These are phyloP conservation scores for Apiotrichum sp. DNA, from an alignment of 1,284 basidiomycete species.

Conservation along the genomic window DNA sequence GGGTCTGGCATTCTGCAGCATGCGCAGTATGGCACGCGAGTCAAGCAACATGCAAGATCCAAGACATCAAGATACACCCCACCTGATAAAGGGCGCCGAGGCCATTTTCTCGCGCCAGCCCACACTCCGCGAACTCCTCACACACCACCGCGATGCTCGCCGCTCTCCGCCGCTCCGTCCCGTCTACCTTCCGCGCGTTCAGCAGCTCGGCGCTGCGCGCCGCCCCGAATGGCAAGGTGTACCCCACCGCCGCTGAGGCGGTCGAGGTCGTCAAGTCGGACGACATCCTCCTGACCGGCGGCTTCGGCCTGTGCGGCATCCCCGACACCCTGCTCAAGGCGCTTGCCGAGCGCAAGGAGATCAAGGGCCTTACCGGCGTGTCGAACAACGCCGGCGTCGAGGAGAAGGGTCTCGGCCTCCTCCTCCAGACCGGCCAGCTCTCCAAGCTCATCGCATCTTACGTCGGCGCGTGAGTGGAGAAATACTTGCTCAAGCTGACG, in stretches of 20 bases:
- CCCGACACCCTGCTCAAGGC: constrained; percentile 76
- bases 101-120: too few relatives aligned
- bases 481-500: constrained; percentile 1
- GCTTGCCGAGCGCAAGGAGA: constrained; percentile 60
- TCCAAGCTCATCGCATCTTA: constrained; percentile 80
- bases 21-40: too few relatives aligned
- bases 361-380: constrained; percentile 68
- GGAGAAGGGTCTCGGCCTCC: constrained; percentile 53
- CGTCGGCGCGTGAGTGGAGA: constrained; percentile 54
- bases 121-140: too few relatives aligned
- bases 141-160: too few relatives aligned
- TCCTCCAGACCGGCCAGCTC: constrained; percentile 66
- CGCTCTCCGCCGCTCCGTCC: neutral
- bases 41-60: too few relatives aligned
- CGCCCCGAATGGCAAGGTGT: constrained; percentile 56
- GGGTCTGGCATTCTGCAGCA: too few relatives aligned
- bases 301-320: constrained; percentile 45
- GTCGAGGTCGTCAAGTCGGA: constrained; percentile 75
- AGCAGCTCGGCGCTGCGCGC: constrained; percentile 1
- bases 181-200: constrained; percentile 6
- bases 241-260: constrained; percentile 69
- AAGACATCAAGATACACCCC: too few relatives aligned
- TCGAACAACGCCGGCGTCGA: constrained; percentile 77
- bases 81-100: too few relatives aligned
- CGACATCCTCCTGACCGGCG: constrained; percentile 71